Percentiles rank a stretch among this genome's conserved stretches.
Evolutionary conservation across 345 rosid species (phyloP).

Genomic region (Tarenaya hassleriana): DNA sequence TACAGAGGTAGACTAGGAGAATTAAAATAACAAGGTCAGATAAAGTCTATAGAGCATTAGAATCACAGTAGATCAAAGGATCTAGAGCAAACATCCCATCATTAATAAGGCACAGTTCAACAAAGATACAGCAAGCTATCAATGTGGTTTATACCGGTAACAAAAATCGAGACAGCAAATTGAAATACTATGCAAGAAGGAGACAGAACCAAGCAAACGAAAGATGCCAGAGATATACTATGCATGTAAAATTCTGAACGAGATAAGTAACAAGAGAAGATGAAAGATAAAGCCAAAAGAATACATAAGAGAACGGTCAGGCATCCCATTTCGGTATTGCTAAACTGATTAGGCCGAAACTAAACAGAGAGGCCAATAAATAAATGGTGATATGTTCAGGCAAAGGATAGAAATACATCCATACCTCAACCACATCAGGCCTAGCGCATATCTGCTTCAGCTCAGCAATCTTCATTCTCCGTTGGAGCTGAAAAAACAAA

Average conservation of each 20-base stretch:
- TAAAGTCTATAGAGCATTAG: too few relatives aligned
- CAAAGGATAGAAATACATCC: conserved; percentile 16
- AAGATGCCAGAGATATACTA: too few relatives aligned
- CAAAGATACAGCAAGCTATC: background rate
- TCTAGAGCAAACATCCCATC: conserved; percentile 1
- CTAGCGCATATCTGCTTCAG: conserved; percentile 87
- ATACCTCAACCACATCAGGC: conserved; percentile 99
- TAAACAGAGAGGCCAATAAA: background rate
- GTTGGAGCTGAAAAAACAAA: conserved; percentile 53
- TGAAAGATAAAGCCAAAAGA: background rate
- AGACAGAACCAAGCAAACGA: too few relatives aligned
- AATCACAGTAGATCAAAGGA: background rate
- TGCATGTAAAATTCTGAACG: too few relatives aligned
- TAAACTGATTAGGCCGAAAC: background rate
- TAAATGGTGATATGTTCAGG: background rate
- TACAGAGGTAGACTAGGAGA: background rate
- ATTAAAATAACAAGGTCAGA: too few relatives aligned
- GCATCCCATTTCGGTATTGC: background rate
- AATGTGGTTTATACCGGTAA: background rate
- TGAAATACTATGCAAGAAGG: too few relatives aligned
- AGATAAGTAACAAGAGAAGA: background rate
- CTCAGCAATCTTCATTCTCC: conserved; percentile 93
- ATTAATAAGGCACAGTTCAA: background rate
- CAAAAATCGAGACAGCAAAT: too few relatives aligned
- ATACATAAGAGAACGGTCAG: background rate